Conservation (phyloP, 805 yeast genomes). For the Kregervanrija fluxuum region DNA sequence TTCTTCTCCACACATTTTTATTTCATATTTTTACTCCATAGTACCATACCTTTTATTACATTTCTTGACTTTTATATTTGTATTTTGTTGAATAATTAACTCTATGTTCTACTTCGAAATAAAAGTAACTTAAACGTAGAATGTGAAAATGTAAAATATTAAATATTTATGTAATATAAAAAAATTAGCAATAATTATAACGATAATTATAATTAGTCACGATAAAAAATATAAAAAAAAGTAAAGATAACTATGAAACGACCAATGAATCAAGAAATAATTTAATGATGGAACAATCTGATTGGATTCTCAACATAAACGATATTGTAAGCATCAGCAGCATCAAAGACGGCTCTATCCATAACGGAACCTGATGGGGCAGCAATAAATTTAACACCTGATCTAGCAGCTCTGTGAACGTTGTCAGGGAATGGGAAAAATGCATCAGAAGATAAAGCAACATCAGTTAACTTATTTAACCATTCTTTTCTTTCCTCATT, state of each 20-base stretch:
- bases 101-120: too few relatives aligned
- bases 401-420: slow-evolving; percentile 93
- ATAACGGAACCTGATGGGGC: slow-evolving; percentile 98
- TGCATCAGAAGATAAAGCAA: slow-evolving; percentile 93
- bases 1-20: too few relatives aligned
- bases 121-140: too few relatives aligned
- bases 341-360: slow-evolving; percentile 93
- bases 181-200: too few relatives aligned
- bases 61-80: too few relatives aligned
- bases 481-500: slow-evolving; percentile 80
- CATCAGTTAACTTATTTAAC: slow-evolving; percentile 72
- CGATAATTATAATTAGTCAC: too few relatives aligned
- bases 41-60: too few relatives aligned
- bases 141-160: too few relatives aligned
- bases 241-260: background rate
- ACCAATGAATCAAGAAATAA: background rate
- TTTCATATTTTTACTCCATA: too few relatives aligned
- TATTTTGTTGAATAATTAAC: too few relatives aligned
- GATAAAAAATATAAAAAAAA: too few relatives aligned
- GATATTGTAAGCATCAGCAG: slow-evolving; percentile 85
- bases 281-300: slow-evolving; percentile 93
- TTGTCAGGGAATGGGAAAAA: slow-evolving; percentile 99
- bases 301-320: slow-evolving; percentile 96
- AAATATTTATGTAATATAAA: too few relatives aligned
- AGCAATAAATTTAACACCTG: slow-evolving; percentile 93